Conservation (phyloP, 345 rosid species). For the Gossypium ekmanianum region DNA sequence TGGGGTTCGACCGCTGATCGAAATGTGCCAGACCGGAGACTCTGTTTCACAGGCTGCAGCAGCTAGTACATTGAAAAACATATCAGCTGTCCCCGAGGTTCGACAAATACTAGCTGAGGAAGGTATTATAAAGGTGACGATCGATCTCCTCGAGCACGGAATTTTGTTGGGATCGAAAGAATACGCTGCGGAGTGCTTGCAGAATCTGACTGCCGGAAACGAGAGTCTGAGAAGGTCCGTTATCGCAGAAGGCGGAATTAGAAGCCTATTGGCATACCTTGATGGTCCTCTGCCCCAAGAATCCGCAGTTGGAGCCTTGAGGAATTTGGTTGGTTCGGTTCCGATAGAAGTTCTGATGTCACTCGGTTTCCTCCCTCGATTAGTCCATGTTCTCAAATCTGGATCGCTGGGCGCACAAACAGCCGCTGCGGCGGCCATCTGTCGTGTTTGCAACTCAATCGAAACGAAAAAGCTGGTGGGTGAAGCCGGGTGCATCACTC, state of each 20-base stretch:
- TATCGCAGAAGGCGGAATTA: conserved; percentile 66
- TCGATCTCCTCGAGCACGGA: conserved; percentile 65
- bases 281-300: conserved; percentile 88
- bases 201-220: conserved; percentile 76
- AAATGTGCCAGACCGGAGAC: conserved; percentile 66
- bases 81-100: conserved; percentile 77
- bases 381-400: conserved; percentile 74
- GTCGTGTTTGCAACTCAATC: conserved; percentile 46
- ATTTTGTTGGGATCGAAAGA: conserved; percentile 74
- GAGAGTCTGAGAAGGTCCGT: conserved; percentile 60
- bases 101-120: conserved; percentile 71
- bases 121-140: conserved; percentile 70
- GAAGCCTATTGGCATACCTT: conserved; percentile 57
- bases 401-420: conserved; percentile 79
- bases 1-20: conserved; percentile 65
- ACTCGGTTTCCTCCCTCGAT: conserved; percentile 57
- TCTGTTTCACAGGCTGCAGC: conserved; percentile 88
- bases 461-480: conserved; percentile 74
- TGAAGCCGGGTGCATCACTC: conserved; percentile 73
- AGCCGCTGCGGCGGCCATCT: conserved; percentile 80
- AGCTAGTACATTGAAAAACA: conserved; percentile 71
- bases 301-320: conserved; percentile 68
- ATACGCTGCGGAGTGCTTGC: conserved; percentile 85
- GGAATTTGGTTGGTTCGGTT: conserved; percentile 66
- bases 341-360: conserved; percentile 46